phyloP scores from a whole-genome alignment of 495 filamentous ascomycete species.

The Penicillium fimorum region DNA sequence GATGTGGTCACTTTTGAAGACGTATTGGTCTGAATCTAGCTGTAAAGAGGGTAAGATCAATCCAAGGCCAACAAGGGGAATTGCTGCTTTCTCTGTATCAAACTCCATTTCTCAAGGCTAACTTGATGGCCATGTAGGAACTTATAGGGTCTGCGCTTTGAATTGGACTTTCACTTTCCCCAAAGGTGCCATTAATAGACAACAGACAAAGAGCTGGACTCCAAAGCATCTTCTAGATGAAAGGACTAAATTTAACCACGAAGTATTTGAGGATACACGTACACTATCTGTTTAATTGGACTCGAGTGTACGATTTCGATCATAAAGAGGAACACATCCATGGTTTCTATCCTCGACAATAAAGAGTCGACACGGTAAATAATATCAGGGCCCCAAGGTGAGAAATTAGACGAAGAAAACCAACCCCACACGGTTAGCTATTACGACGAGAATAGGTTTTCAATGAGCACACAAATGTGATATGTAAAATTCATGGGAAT shows the following conservation, averaged over 20 bases:
- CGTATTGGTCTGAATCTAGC: not conserved
- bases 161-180: not conserved
- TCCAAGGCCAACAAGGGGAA: not conserved
- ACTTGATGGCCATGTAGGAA: not conserved
- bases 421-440: not conserved
- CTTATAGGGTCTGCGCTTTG: not conserved
- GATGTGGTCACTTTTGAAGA: not conserved
- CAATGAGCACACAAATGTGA: not conserved
- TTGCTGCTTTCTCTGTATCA: not conserved
- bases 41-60: not conserved
- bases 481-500: not conserved
- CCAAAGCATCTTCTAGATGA: not conserved
- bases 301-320: not conserved
- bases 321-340: not conserved
- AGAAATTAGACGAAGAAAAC: not conserved
- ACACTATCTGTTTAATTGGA: not conserved
- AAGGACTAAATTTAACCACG: not conserved
- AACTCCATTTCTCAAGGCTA: not conserved
- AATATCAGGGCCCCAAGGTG: not conserved
- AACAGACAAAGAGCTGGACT: not conserved
- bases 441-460: not conserved
- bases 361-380: not conserved
- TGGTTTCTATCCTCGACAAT: not conserved
- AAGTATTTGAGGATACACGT: not conserved
- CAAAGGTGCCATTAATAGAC: not conserved